phyloP scores from a whole-genome alignment of 345 rosid genomes.

The Hibiscus syriacus region DNA sequence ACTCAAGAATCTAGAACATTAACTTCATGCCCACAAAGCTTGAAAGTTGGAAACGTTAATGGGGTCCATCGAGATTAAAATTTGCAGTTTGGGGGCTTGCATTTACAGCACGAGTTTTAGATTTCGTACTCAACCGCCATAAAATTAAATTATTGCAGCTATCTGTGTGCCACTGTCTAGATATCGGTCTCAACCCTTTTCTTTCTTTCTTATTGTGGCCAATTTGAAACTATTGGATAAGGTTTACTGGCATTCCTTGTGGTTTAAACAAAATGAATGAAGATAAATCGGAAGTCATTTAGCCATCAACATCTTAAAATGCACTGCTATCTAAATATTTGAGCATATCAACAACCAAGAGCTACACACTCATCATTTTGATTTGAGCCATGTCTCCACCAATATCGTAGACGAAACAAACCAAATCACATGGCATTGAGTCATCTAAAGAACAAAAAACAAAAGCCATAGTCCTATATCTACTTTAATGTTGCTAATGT shows the following conservation, averaged over 20 bases:
- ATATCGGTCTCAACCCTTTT: no score
- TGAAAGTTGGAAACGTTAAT: not conserved
- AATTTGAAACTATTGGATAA: not conserved
- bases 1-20: not conserved
- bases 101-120: not conserved
- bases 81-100: not conserved
- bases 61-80: not conserved
- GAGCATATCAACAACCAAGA: not conserved
- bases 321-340: no score
- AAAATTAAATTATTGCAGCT: no score
- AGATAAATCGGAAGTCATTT: no score
- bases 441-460: not conserved
- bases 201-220: no score
- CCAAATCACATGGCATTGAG: conserved; percentile 23
- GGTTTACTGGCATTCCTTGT: not conserved
- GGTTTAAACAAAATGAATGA: not conserved
- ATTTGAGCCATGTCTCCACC: conserved; percentile 18
- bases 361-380: no score
- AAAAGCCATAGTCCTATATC: conserved; percentile 3
- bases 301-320: no score
- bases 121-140: not conserved
- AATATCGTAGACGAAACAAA: conserved; percentile 4
- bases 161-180: no score
- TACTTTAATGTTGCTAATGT: conserved; percentile 6
- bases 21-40: not conserved